Evolutionary conservation across 1,284 basidiomycete species (phyloP), one percentile per base, ranked within the genome.

Genomic region (Chalciporus sp.): DNA sequence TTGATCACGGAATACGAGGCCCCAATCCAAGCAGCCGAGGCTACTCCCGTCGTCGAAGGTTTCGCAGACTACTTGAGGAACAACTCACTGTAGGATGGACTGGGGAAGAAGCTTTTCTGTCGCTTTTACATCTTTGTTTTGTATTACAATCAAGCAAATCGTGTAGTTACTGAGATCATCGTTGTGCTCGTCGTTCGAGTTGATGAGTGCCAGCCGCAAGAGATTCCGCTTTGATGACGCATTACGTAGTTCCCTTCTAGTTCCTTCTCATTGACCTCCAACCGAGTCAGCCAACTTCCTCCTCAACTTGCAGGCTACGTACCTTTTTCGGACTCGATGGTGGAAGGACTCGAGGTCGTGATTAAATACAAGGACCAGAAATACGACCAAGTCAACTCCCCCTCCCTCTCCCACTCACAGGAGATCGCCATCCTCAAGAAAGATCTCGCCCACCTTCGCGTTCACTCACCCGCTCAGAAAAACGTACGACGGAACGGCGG

Each of bases 1-100:
- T 80, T 98, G 54, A 85, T 98, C 23, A 83, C 86, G 12, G 86
- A 88, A 65, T 98, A 98, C 74, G 60, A 63, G 1, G 77, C 82
- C 26, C 93, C 93, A 0, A 68, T 74, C 26, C 89, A 91, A 68
- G 89, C 88, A 2, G 69, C 77, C 40, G 94, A 97, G 68, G 81
- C 84, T 23, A 91, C 86, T 44, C 72, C 82, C 19, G 66, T 93
- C 29, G 92, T 92, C 27, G 86, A 92, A 73, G 74, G 69, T 23
- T 76, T 96, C 28, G 93, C 86, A 29, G 90, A 94, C 72, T 95
- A 95, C 72, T 79, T 96, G 67, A 90, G 85, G 67, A 65, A 72
- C 48, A 83, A 28, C 28, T 16, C 3, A 10, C 41, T 57, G 48
- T 57, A 52, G 42, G 49, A 51, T 48, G 45, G 29, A 45, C 37